Evolutionary conservation across 2,329 filamentous ascomycete genomes (phyloP), one percentile per base, ranked within the genome.

Genomic region (Fusarium sp.): DNA sequence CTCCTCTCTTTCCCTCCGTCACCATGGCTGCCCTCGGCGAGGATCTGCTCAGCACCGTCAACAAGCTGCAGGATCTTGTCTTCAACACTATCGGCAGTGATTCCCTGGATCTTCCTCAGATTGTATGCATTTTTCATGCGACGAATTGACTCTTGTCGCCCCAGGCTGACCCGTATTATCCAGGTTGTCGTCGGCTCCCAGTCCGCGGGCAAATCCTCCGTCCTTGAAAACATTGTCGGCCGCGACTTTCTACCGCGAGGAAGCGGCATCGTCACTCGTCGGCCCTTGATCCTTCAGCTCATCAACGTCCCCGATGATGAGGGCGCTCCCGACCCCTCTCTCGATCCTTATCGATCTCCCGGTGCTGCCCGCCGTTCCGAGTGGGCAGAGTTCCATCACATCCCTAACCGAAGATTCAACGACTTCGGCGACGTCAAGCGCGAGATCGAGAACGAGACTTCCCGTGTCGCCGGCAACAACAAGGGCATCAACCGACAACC

Each of bases 81-180:
- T 99, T 99, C 88, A 99, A 99, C 87, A 99, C 97, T 78, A 99
- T 99, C 84, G 97, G 97, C 85, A 98, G 95, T 87, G 97, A 99
- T 85, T 98, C 96, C 63, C 90, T 99, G 71, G 97, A 99, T 85
- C 88, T 99, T 67, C 97, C 97, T 68, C 97, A 99, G 86, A 99
- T 99, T 89, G 97, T 98, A 92, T 81, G 91, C 87, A 74, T 47
- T 52, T 62, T 54, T 58, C 61, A 30, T 54, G 65, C 40, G 56
- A 43, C 62, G 71, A 65, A 76, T 72, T 69, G 66, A 32, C 69
- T 65, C 27, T 38, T 38, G 17, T 6, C 59, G 30, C 35, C 65
- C 64, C 57, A 60, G 63, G 64, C 77, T 79, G 52, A 79, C 35
- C 70, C 65, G 57, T 50, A n/a, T 45, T 43, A n/a, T 70, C 63